phyloP scores from a whole-genome alignment of 2,329 filamentous ascomycete genomes.

The Bisporella sp. region DNA sequence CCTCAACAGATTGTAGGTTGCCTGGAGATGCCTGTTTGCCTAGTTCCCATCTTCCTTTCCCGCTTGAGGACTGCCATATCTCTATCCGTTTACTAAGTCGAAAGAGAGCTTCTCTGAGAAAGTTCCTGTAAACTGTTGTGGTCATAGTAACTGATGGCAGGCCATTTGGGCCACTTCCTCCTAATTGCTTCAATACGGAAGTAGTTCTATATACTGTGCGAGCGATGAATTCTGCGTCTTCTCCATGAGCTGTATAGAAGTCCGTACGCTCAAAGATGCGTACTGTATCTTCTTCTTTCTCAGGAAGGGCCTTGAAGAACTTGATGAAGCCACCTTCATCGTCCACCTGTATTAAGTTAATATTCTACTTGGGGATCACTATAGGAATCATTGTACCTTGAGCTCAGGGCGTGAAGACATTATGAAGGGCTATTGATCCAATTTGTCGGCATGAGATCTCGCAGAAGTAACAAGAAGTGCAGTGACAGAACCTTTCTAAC shows the following conservation, averaged over 20 bases:
- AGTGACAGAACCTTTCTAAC: too few relatives aligned
- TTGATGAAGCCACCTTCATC: conserved; percentile 96
- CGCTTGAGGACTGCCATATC: conserved; percentile 69
- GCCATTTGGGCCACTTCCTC: conserved; percentile 73
- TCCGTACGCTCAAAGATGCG: conserved; percentile 92
- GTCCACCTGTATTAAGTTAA: conserved; percentile 58
- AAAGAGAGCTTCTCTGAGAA: conserved; percentile 89
- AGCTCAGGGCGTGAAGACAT: conserved; percentile 70
- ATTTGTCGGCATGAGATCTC: not conserved
- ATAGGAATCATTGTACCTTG: conserved; percentile 42
- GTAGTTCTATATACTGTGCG: conserved; percentile 91
- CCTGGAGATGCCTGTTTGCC: conserved; percentile 89
- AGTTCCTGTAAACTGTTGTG: conserved; percentile 89
- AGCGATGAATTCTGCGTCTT: conserved; percentile 79
- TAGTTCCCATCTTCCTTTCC: conserved; percentile 87
- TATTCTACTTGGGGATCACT: not conserved
- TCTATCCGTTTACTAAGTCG: conserved; percentile 85
- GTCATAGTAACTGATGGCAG: conserved; percentile 94
- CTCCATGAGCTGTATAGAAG: conserved; percentile 90
- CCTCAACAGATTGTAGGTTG: conserved; percentile 94
- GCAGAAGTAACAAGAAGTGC: not conserved
- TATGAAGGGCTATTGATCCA: conserved; percentile 16
- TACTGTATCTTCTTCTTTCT: conserved; percentile 65
- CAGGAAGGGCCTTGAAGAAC: conserved; percentile 82
- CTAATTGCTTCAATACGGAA: conserved; percentile 85